A percentile compares a stretch with the other conserved stretches of the same genome.
Evolutionary conservation across 2,329 filamentous ascomycete genomes (phyloP).

Genomic region (Pseudogymnoascus sp.): DNA sequence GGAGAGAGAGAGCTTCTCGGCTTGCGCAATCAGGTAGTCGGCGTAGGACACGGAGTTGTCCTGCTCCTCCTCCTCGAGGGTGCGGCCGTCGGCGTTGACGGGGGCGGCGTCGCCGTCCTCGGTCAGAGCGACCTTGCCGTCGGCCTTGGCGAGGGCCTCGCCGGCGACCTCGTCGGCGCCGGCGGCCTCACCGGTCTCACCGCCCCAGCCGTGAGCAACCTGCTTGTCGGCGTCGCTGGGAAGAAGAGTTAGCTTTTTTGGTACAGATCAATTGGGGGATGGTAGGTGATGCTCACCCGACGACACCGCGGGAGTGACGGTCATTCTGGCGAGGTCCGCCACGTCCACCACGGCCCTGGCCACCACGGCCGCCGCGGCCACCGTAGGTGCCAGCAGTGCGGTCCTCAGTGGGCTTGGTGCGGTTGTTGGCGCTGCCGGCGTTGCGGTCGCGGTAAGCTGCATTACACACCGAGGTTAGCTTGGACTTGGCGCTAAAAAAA

Average conservation of each 20-base stretch:
- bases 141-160: slow-evolving; percentile 77
- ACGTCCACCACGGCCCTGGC: slow-evolving; percentile 17
- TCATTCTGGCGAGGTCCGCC: slow-evolving; percentile 20
- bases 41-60: slow-evolving; percentile 86
- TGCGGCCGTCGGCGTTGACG: slow-evolving; percentile 26
- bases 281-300: slow-evolving; percentile 19
- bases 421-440: slow-evolving; percentile 75
- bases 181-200: slow-evolving; percentile 71
- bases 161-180: slow-evolving; percentile 87
- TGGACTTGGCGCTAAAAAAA: slow-evolving; percentile 8
- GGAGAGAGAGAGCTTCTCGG: slow-evolving; percentile 62
- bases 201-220: slow-evolving; percentile 83
- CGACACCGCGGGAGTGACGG: slow-evolving; percentile 29
- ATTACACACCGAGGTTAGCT: slow-evolving; percentile 14
- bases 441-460: slow-evolving; percentile 84
- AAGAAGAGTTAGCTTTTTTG: slow-evolving; percentile 22
- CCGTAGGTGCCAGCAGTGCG: slow-evolving; percentile 49
- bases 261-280: slow-evolving; percentile 21
- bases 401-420: slow-evolving; percentile 69
- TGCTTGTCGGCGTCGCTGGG: slow-evolving; percentile 74
- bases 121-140: slow-evolving; percentile 62
- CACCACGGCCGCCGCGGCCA: slow-evolving; percentile 42
- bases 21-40: slow-evolving; percentile 74
- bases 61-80: slow-evolving; percentile 40
- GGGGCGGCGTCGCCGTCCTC: slow-evolving; percentile 42